Evolutionary conservation across 2,329 filamentous ascomycete genomes (phyloP).

Genomic region (Neofusicoccum ribis): DNA sequence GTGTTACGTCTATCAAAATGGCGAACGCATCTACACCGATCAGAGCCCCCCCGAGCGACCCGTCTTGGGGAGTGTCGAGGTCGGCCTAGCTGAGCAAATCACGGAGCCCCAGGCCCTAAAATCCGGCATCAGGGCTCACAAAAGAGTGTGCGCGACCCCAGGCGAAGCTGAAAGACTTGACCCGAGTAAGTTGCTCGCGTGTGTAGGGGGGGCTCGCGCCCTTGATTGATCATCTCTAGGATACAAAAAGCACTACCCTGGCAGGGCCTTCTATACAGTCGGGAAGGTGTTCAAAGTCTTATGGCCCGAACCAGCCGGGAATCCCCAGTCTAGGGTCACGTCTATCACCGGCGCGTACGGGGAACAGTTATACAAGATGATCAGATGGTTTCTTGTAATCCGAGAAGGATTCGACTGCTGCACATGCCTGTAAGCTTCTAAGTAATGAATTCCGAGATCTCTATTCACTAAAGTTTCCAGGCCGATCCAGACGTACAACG

Average conservation of each 20-base stretch:
- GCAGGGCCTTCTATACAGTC: background rate
- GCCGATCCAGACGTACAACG: constrained; percentile 17
- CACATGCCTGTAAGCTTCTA: constrained; percentile 17
- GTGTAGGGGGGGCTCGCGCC: background rate
- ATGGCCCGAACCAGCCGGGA: constrained; percentile 14
- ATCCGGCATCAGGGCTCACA: constrained; percentile 7
- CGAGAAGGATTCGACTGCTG: constrained; percentile 9
- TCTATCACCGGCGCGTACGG: background rate
- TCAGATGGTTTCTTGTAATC: constrained; percentile 21
- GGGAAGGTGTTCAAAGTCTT: constrained; percentile 17
- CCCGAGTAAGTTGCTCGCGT: constrained; percentile 1
- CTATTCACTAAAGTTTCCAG: background rate
- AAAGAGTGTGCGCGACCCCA: background rate
- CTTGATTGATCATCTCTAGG: background rate
- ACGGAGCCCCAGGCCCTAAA: background rate
- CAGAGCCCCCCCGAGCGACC: no score
- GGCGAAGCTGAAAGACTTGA: constrained; percentile 11
- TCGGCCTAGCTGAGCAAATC: background rate
- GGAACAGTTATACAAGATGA: constrained; percentile 10
- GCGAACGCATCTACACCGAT: background rate
- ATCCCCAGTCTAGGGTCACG: background rate
- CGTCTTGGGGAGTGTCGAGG: background rate
- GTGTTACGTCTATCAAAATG: background rate
- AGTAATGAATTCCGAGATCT: no score
- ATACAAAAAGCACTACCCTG: background rate